Conservation (phyloP, 1,284 basidiomycete genomes). For the Fomes fomentarius region DNA sequence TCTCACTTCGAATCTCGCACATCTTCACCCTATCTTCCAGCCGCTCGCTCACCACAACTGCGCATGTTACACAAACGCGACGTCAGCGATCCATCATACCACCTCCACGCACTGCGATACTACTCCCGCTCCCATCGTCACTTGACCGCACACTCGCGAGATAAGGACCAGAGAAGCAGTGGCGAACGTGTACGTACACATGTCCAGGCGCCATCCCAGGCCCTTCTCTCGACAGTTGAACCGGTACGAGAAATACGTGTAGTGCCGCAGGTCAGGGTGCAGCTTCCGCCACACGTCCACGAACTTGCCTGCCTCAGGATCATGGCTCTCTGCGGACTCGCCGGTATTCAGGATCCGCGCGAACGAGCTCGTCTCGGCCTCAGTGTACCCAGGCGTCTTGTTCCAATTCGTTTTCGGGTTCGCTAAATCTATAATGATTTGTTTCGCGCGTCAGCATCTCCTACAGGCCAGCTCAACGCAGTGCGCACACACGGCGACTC, state of each 20-base stretch:
- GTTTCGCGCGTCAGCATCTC: background rate
- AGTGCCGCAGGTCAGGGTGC: conserved; percentile 74
- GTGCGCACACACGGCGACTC: no score
- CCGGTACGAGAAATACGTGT: conserved; percentile 86
- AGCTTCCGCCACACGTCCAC: conserved; percentile 81
- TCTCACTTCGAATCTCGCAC: conserved; percentile 83
- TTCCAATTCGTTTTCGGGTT: conserved; percentile 78
- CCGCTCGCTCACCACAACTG: conserved; percentile 76
- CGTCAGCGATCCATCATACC: conserved; percentile 6
- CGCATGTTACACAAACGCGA: background rate
- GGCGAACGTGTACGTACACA: conserved; percentile 57
- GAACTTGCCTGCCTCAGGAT: conserved; percentile 48
- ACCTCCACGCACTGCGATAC: background rate
- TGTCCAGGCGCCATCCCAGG: conserved; percentile 87
- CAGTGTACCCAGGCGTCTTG: conserved; percentile 80
- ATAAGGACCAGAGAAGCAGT: conserved; percentile 3
- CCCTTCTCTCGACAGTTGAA: conserved; percentile 83
- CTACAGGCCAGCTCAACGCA: conserved; percentile 1
- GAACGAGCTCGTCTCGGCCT: conserved; percentile 76
- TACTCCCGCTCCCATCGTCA: background rate
- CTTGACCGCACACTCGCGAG: background rate
- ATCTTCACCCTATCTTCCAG: conserved; percentile 63
- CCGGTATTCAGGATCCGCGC: conserved; percentile 65
- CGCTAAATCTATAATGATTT: conserved; percentile 52
- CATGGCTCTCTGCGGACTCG: conserved; percentile 27